Conservation (phyloP, 192 early-diverging fungal genomes). For the Piromyces finnis region DNA sequence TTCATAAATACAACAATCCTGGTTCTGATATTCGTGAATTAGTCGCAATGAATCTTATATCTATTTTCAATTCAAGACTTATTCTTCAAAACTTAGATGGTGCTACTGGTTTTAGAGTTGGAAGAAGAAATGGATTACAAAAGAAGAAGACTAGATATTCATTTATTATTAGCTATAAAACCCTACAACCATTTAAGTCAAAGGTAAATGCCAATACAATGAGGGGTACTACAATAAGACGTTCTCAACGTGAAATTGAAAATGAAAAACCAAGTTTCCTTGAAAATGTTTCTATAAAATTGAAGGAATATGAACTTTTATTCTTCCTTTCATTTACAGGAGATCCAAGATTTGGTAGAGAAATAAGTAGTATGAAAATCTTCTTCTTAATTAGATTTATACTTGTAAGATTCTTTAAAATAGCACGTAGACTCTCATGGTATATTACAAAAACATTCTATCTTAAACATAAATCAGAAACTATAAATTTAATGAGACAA, state of each 20-base stretch:
- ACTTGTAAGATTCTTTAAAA: neutral
- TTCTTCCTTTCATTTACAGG: slow-evolving; percentile 14
- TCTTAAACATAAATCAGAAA: neutral
- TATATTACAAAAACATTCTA: neutral
- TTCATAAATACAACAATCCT: neutral
- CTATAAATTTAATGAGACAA: neutral
- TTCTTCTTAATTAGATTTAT: neutral
- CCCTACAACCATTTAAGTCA: neutral
- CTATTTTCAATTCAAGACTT: neutral
- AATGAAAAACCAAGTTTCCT: neutral
- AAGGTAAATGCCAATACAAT: neutral
- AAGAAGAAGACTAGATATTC: neutral
- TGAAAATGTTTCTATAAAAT: neutral
- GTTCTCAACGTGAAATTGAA: neutral
- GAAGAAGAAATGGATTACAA: neutral
- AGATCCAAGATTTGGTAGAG: slow-evolving; percentile 14
- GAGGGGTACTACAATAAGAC: neutral
- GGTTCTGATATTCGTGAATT: neutral
- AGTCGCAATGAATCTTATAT: neutral
- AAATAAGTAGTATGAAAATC: slow-evolving; percentile 3
- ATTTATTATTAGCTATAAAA: neutral
- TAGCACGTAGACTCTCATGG: neutral
- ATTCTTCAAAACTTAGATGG: neutral
- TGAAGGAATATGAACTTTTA: neutral
- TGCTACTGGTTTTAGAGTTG: neutral